Evolutionary conservation across 2,329 filamentous ascomycete genomes (phyloP), one percentile per base, ranked within the genome.

Genomic region (Trichoderma atrobrunneum): DNA sequence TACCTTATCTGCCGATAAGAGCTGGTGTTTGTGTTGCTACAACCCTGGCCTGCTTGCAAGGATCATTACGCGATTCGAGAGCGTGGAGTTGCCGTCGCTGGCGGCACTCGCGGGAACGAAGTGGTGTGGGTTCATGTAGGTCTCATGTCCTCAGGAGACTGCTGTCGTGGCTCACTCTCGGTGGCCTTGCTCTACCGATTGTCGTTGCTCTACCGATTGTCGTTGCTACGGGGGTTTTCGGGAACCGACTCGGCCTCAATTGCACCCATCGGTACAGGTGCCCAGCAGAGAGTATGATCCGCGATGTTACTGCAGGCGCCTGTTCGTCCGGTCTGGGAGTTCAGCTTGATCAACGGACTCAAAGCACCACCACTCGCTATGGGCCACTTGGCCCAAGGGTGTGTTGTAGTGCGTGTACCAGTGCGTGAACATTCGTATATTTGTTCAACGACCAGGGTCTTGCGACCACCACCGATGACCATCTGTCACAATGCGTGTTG

Each of bases 1-100:
- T 36, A 71, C 69, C 69, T 71, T 65, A 71, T 71, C 69, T 71
- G 61, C 69, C 69, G 69, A 71, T 66, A 65, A 61, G 69, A 48
- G 61, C 62, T 64, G 48, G n/a, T 48, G 48, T 57, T 71, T 66
- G 69, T 65, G 61, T 36, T 39, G 16, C 66, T 43, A 39, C 66
- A 39, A 62, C 66, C 66, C 66, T 70, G 51, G 64, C 57, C 65
- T 24, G 39, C 18, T 28, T 61, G 24, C 66, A 70, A 70, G 66
- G 66, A 36, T 70, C 57, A 24, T 61, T 62, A 70, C 66, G 56
- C 57, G 66, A 70, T 48, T 54, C 48, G 66, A 26, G 34, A 34
- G 66, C 66, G 57, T 70, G 56, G 56, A 69, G 66, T 51, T 54
- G 59, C 36, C 26, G 59, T 63, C 16, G 60, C 26, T 57, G 66